phyloP scores from a whole-genome alignment of 2,329 filamentous ascomycete genomes.

The Eurotiales sp. region DNA sequence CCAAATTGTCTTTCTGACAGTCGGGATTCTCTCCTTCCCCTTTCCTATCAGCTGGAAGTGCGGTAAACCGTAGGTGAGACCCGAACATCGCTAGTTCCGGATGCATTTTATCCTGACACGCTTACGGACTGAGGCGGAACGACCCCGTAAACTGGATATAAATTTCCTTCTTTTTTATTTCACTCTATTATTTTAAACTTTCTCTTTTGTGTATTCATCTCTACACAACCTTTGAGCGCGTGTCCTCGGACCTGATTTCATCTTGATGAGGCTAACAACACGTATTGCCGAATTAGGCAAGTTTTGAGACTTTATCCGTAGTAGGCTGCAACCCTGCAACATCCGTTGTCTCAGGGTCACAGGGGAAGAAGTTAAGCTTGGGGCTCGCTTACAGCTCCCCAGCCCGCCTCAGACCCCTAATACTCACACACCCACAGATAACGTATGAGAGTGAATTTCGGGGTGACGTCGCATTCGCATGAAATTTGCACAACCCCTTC shows the following conservation, averaged over 20 bases:
- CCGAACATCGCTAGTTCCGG: no score
- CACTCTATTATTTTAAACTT: no score
- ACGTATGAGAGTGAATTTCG: background rate
- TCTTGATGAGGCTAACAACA: background rate
- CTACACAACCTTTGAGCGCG: background rate
- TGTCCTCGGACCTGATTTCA: background rate
- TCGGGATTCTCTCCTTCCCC: no score
- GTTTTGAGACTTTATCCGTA: background rate
- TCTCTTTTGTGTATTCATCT: background rate
- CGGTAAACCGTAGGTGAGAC: no score
- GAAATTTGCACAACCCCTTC: background rate
- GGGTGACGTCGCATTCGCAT: background rate
- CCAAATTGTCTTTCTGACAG: no score
- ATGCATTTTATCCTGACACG: no score
- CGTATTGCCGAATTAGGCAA: background rate
- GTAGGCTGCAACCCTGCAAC: background rate
- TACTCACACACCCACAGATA: background rate
- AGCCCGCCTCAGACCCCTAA: no score
- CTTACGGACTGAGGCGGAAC: no score
- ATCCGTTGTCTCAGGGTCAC: background rate
- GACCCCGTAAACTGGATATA: no score
- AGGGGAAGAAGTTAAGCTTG: background rate
- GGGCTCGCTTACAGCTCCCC: background rate
- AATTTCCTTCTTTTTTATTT: background rate
- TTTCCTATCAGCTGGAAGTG: no score